phyloP scores from a whole-genome alignment of 805 yeast genomes.

The Yamadazyma sp. region DNA sequence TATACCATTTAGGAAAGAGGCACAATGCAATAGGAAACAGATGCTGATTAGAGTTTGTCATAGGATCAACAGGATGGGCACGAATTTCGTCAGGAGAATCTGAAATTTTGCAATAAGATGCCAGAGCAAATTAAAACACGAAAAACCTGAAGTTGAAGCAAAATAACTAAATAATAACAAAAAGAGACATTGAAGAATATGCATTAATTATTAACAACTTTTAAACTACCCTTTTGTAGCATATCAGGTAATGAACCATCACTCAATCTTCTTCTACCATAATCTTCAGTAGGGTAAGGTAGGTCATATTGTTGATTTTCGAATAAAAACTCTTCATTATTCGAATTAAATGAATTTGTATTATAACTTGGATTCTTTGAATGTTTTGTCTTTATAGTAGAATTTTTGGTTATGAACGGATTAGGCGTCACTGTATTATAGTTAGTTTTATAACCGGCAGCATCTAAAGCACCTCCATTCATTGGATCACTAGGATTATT shows the following conservation, averaged over 20 bases:
- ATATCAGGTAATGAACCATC: slow-evolving; percentile 55
- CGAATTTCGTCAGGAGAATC: too few relatives aligned
- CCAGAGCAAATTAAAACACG: too few relatives aligned
- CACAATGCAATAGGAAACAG: too few relatives aligned
- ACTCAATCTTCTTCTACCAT: slow-evolving; percentile 49
- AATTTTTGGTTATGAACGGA: slow-evolving; percentile 22
- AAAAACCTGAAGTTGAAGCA: too few relatives aligned
- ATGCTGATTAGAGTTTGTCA: too few relatives aligned
- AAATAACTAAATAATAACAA: too few relatives aligned
- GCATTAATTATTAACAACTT: slow-evolving; percentile 43
- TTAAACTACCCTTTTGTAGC: slow-evolving; percentile 44
- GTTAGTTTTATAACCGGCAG: slow-evolving; percentile 1
- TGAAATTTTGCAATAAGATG: too few relatives aligned
- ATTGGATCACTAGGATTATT: slow-evolving; percentile 19
- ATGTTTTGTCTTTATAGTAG: slow-evolving; percentile 18
- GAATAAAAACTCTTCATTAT: slow-evolving; percentile 20
- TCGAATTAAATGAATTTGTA: slow-evolving; percentile 18
- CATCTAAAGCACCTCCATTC: too few relatives aligned
- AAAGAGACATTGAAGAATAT: not conserved
- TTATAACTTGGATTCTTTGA: slow-evolving; percentile 13
- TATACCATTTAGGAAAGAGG: too few relatives aligned
- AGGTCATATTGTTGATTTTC: slow-evolving; percentile 11
- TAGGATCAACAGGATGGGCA: too few relatives aligned
- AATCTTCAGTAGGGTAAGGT: slow-evolving; percentile 22
- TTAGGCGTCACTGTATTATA: slow-evolving; percentile 15